Base-by-base conservation (phyloP, 441 rosid genomes). In the Manihot esculenta region DNA sequence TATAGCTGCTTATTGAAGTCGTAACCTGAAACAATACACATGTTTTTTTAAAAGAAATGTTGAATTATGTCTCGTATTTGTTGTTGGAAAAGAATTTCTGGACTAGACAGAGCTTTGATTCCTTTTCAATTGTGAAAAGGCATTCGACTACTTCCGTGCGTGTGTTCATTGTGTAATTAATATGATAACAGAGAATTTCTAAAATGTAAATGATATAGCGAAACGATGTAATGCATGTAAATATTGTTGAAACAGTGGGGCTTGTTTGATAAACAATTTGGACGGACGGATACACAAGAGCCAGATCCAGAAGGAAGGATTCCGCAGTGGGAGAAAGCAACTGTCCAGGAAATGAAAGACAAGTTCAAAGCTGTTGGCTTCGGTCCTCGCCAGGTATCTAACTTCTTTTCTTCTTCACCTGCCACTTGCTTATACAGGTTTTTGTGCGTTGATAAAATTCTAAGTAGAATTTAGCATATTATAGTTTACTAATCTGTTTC, bases 321-420 rank as follows among this genome's bases (percentile, higher is more conserved):
- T 67, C 98, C 94, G 10, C 77, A 62, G 53, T 94, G 97, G 98
- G 86, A 78, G 41, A 86, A 87, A 76, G 94, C 93, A 33, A 82
- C 84, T 12, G 90, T 91, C 21, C 86, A 88, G 81, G 94, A 94
- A 80, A 94, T 88, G 98, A 88, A 91, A 80, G 94, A 88, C 64
- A 91, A 89, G 85, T 94, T 87, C 83, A 61, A 76, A 58, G 88
- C 93, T 54, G 42, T 91, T 9, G 98, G 97, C 71, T 74, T 88
- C 58, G 97, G 97, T 73, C 97, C 97, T 58, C 94, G 98, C 65
- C 97, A 94, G 98, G 98, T 90, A 83, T 66, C 24, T n/a, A n/a
- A n/a, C n/a, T 50, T 67, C 55, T 62, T 10, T 50, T 14, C 38
- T 17, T 24, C 62, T 59, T 26, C 7, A 9, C 56, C n/a, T n/a